phyloP scores from a whole-genome alignment of 176 grass and related monocot genomes.

The Stipa capillata region DNA sequence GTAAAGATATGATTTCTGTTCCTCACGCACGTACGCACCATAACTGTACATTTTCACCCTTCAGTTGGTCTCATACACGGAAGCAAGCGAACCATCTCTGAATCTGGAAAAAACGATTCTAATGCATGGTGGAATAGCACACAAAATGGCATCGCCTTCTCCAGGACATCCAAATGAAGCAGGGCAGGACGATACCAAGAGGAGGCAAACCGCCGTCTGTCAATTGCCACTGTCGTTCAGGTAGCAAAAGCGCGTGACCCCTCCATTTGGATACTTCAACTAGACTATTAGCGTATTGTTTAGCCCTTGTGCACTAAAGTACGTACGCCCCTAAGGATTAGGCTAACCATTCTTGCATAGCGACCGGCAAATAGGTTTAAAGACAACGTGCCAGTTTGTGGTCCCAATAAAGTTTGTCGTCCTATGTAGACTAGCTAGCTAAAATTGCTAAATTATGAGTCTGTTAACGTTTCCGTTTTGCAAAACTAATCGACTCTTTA shows the following conservation, averaged over 20 bases:
- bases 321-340: no score
- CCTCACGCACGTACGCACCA: background rate
- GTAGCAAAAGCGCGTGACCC: background rate
- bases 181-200: background rate
- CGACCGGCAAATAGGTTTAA: background rate
- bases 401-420: no score
- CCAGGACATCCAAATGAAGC: background rate
- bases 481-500: no score
- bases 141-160: background rate
- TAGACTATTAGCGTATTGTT: background rate
- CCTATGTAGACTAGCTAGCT: no score
- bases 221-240: background rate
- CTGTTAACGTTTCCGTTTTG: no score
- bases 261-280: background rate
- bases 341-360: background rate
- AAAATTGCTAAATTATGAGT: no score
- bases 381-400: background rate
- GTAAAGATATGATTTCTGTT: background rate
- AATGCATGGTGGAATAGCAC: background rate
- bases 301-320: no score
- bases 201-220: background rate
- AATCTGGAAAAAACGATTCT: no score
- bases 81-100: no score
- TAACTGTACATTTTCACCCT: background rate
- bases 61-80: no score